Base-by-base conservation (phyloP, 192 early-diverging fungal genomes). In the Spizellomyces punctatus region DNA sequence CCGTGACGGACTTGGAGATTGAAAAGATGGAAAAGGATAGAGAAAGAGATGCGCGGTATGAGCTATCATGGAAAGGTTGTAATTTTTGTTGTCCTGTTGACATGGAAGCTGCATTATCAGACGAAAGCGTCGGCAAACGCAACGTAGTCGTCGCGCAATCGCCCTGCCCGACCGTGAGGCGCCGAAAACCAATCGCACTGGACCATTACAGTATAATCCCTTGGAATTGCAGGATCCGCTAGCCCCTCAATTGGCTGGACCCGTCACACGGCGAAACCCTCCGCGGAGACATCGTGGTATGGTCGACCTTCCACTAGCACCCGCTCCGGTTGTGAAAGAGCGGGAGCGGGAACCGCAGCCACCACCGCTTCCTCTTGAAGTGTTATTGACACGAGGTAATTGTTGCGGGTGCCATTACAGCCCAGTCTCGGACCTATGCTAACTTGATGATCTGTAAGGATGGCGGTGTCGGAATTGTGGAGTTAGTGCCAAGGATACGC, bases 21-120 rank as follows among this genome's bases (percentile, higher is more conserved):
- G 91, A 94, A 67, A 89, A 92, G 44, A 85, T 92, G 67, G 94
- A 95, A 68, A 88, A 88, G 76, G 94, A 96, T 66, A 81, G 89
- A 2, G 91, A 94, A 61, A 81, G 94, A 62, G 94, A 95, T 60
- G 80, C 85, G 21, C 86, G 27, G 27, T 36, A 36, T 36, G 27
- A 36, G 27, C 27, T 36, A 36, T 36, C 3, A 36, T 0, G 27
- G 27, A 36, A 36, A 36, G 27, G 3, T 36, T 36, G 3, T 36
- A 0, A 36, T 36, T 3, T 36, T 36, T 36, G 27, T 36, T 36
- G 3, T n/a, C 27, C 27, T 36, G 27, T 36, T 36, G 27, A 36
- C 27, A 36, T 36, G 27, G 27, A 36, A 36, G 3, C 50, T 89
- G 27, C 27, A 36, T 36, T 36, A 36, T 36, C 27, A 36, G 94